Base-by-base conservation (phyloP, 129 eudicot species). In the Lonicera japonica region DNA sequence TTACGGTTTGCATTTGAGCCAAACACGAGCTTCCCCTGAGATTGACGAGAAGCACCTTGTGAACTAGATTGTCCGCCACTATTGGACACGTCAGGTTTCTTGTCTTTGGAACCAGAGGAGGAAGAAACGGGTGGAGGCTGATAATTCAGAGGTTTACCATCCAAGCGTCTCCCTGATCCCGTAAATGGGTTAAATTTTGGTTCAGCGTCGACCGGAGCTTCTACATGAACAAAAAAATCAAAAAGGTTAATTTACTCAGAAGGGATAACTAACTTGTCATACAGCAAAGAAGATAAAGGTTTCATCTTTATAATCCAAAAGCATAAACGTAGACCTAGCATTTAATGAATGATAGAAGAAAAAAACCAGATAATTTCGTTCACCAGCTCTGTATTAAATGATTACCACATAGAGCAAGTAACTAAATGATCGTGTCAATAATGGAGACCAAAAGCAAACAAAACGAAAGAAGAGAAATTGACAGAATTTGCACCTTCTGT, bases 11-110 rank as follows among this genome's bases (percentile, higher is more conserved):
- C 75, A 72, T 79, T 79, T 68, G 95, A 83, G 25, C 97, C 95
- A 63, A 90, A 90, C 12, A 90, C 97, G 56, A 90, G 97, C 73
- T 90, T 90, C 34, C 97, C 97, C 65, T 90, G 97, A 0, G 82
- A 56, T 55, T 79, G 97, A 60, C 95, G 95, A 66, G 75, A 79
- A 41, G 59, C 58, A 40, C 77, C 68, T 64, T 83, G 94, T 48
- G 94, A 75, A 47, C 78, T 90, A 23, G 97, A 75, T 21, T 77
- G 69, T 8, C 79, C 75, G 16, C 66, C 69, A 9, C 81, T 70
- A 58, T 41, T 67, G 38, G 96, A 46, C 56, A 40, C 74, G 59
- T 38, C 78, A 43, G 79, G 71, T 38, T 64, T 76, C 82, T 82
- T 90, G 19, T 77, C 90, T 72, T 74, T 72, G 21, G 85, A 72